Evolutionary conservation across 805 yeast species (phyloP).

Genomic region (Cyberlindnera mycetangii): DNA sequence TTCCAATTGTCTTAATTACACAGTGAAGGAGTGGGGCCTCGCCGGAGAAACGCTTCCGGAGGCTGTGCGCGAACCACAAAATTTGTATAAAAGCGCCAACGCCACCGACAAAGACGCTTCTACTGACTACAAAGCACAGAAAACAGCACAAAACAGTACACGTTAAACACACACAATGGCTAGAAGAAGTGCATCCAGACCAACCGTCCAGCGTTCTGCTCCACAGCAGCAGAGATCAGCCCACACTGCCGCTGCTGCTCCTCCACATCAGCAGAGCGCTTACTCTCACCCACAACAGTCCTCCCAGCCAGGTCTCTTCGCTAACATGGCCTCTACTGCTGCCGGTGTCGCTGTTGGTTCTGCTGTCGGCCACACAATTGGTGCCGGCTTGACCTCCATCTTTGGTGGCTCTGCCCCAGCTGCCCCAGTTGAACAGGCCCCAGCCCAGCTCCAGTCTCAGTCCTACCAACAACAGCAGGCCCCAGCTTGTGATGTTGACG

Average conservation of each 20-base stretch:
- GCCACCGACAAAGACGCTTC: background rate
- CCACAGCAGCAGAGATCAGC: conserved; percentile 63
- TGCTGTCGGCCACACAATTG: conserved; percentile 93
- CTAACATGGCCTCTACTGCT: conserved; percentile 98
- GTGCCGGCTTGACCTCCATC: conserved; percentile 88
- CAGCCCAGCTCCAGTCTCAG: conserved; percentile 40
- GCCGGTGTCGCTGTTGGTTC: conserved; percentile 99
- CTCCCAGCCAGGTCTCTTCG: conserved; percentile 80
- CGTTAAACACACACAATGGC: conserved; percentile 34
- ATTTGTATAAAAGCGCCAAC: background rate
- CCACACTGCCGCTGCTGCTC: conserved; percentile 58
- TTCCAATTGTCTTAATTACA: background rate
- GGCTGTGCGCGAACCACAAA: background rate
- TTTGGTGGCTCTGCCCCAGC: conserved; percentile 71
- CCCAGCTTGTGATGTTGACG: conserved; percentile 88
- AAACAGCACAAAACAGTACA: conserved; percentile 1
- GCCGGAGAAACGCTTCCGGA: background rate
- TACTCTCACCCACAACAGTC: conserved; percentile 54
- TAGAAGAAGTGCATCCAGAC: conserved; percentile 45
- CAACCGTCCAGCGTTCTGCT: conserved; percentile 39
- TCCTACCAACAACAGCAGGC: conserved; percentile 39
- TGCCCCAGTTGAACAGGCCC: conserved; percentile 40
- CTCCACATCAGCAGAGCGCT: conserved; percentile 38
- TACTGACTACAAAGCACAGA: background rate
- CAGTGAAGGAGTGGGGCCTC: background rate